These are phyloP conservation scores for Pythium rishiriense DNA, from an alignment of 352 stramenopile species.

Conservation along the genomic window DNA sequence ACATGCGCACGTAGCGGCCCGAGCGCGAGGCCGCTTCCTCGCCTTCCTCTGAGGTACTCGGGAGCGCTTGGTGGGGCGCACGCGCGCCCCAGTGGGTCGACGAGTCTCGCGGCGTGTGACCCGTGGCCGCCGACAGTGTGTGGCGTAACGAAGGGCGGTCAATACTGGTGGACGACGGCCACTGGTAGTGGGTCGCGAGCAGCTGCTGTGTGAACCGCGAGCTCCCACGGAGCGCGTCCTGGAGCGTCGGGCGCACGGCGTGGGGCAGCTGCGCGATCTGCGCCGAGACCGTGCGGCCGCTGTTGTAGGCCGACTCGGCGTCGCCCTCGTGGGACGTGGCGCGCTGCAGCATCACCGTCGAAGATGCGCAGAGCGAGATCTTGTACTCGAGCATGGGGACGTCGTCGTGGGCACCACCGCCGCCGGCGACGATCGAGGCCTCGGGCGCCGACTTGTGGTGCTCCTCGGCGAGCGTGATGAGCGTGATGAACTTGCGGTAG, in stretches of 20 bases:
- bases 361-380: constrained; percentile 11
- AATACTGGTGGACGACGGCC: background rate
- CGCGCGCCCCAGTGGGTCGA: background rate
- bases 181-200: background rate
- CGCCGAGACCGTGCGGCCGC: background rate
- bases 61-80: background rate
- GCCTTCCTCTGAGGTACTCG: background rate
- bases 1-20: background rate
- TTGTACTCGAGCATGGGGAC: constrained; percentile 21
- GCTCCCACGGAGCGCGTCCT: constrained; percentile 3
- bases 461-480: constrained; percentile 23
- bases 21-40: background rate
- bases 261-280: constrained; percentile 1
- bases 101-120: background rate
- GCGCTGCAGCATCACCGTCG: constrained; percentile 6
- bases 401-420: background rate
- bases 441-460: constrained; percentile 10
- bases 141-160: background rate
- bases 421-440: constrained; percentile 2
- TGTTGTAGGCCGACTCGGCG: constrained; percentile 1
- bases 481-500: constrained; percentile 30
- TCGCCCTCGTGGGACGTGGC: background rate
- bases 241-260: constrained; percentile 12
- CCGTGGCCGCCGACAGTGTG: background rate
- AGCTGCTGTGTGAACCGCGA: constrained; percentile 13